Evolutionary conservation across 805 yeast species (phyloP), one percentile per base, ranked within the genome.

Genomic region (Maudiozyma barnettii): DNA sequence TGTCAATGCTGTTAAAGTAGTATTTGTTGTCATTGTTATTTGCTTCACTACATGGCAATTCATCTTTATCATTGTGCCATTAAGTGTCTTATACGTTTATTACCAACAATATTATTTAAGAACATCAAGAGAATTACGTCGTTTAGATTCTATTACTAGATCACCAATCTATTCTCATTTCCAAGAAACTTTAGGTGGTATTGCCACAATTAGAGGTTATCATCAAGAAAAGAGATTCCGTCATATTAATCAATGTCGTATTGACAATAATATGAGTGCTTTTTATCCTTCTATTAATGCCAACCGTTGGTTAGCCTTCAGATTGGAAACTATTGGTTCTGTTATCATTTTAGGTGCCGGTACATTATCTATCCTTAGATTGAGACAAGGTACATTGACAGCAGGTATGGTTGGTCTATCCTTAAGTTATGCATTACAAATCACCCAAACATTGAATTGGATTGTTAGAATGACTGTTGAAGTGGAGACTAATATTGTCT

Each of bases 401-500:
- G 89, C 96, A 16, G 99, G 99, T 68, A 70, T 86, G 61, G 90
- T 90, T 59, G 99, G 99, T 73, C 74, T 93, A 57, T 83, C 96
- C 20, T 84, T 93, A 57, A 84, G 95, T 42, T 95, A 93, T 67
- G 91, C 99, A 2, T 73, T 93, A 52, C 95, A 88, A 65, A 77
- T 90, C 51, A 93, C 99, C 0, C 96, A 89, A 67, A 77, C 96
- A 0, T 76, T 93, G 67, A 91, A 89, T 66, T 91, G 97, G 97
- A 88, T 93, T 67, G 98, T 93, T 29, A 78, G 99, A 69, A 91
- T 90, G 98, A 87, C 97, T 0, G 99, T 93, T 40, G 99, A 93
- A 58, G 96, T 93, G 41, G 99, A 93, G 67, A 89, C 97, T 12
- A 91, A 89, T 66, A 90, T 93, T 69, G 99, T 93, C 36, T 85